These are phyloP conservation scores for Metschnikowia reukaufii DNA, from an alignment of 805 yeast genomes.

Conservation along the genomic window DNA sequence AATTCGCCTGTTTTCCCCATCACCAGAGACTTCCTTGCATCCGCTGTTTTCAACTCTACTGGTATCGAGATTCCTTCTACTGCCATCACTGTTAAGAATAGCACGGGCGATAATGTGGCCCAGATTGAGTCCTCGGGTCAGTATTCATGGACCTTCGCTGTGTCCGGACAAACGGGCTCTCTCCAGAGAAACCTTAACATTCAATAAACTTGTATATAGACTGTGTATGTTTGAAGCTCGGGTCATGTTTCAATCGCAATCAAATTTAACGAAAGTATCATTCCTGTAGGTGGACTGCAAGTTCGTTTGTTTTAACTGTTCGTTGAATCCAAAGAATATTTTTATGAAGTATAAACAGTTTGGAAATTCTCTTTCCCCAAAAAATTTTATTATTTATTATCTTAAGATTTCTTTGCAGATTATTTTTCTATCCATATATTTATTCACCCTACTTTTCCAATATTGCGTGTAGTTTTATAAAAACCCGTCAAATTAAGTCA, in stretches of 20 bases:
- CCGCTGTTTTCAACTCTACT: slow-evolving; percentile 27
- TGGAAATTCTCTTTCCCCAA: too few species aligned
- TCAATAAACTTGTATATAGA: slow-evolving; percentile 18
- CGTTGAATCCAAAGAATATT: too few species aligned
- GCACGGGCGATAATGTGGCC: slow-evolving; percentile 12
- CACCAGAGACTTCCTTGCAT: slow-evolving; percentile 25
- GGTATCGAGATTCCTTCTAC: slow-evolving; percentile 33
- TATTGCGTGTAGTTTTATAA: neutral
- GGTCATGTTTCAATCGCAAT: slow-evolving; percentile 2
- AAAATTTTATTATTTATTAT: too few species aligned
- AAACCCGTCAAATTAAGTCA: neutral
- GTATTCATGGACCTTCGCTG: slow-evolving; percentile 28
- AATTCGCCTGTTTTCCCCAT: slow-evolving; percentile 27
- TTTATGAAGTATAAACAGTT: too few species aligned
- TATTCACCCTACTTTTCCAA: too few species aligned
- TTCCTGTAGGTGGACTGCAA: neutral
- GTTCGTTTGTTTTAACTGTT: neutral
- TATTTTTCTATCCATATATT: too few species aligned
- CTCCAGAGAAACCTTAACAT: slow-evolving; percentile 20
- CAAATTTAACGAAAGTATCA: neutral
- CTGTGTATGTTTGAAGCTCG: slow-evolving; percentile 3
- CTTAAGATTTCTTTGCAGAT: too few species aligned
- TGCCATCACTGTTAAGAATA: slow-evolving; percentile 22
- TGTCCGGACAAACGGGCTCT: slow-evolving; percentile 26
- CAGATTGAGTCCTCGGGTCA: slow-evolving; percentile 28